Conservation (phyloP, 1,284 basidiomycete genomes). For the Malassezia psittaci region DNA sequence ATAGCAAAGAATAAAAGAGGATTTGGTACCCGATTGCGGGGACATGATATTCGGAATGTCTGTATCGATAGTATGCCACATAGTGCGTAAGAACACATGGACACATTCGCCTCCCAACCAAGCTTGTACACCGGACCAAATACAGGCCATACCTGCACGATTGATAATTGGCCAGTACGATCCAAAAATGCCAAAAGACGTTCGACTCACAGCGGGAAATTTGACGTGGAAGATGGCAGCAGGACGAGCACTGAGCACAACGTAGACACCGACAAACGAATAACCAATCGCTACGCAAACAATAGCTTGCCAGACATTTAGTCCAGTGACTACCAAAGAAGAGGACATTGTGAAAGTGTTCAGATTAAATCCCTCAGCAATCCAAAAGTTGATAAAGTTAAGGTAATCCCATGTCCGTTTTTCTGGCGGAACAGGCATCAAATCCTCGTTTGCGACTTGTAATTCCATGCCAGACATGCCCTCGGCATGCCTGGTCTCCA, state of each 20-base stretch:
- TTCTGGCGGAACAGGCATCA: conserved; percentile 16
- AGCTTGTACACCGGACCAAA: conserved; percentile 48
- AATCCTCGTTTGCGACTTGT: conserved; percentile 1
- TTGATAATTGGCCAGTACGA: conserved; percentile 67
- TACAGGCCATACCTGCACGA: conserved; percentile 64
- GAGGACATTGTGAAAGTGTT: conserved; percentile 23
- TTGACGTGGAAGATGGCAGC: conserved; percentile 55
- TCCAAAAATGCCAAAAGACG: conserved; percentile 65
- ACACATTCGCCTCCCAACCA: conserved; percentile 63
- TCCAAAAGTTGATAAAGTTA: conserved; percentile 37
- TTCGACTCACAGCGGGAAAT: conserved; percentile 67
- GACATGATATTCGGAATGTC: conserved; percentile 63
- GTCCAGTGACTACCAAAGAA: conserved; percentile 13
- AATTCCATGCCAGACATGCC: neutral
- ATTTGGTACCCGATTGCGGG: conserved; percentile 60
- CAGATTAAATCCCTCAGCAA: conserved; percentile 37
- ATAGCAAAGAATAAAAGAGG: conserved; percentile 66
- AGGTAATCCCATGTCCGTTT: conserved; percentile 27
- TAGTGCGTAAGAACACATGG: conserved; percentile 62
- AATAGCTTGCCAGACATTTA: conserved; percentile 36
- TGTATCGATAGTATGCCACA: conserved; percentile 52
- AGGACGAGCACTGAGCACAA: conserved; percentile 68
- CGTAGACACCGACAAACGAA: conserved; percentile 60
- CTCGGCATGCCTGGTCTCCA: neutral
- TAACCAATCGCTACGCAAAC: conserved; percentile 56